Conservation (phyloP, 352 stramenopile genomes). For the Globisporangium okanoganense region DNA sequence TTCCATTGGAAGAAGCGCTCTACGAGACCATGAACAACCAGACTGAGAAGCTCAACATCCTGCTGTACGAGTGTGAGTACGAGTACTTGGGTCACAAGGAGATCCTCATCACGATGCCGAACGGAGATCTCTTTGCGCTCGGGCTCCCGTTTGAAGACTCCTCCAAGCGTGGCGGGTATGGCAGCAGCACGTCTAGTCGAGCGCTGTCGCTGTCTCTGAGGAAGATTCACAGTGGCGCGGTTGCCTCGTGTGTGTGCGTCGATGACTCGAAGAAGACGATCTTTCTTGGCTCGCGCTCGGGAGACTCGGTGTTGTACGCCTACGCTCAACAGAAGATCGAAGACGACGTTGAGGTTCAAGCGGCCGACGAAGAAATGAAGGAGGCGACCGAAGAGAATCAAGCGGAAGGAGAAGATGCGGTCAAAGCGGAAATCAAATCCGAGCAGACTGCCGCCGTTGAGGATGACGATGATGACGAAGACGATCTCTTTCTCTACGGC, state of each 20-base stretch:
- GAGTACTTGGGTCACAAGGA: constrained; percentile 72
- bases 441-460: not conserved
- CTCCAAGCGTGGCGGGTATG: constrained; percentile 29
- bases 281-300: constrained; percentile 78
- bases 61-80: constrained; percentile 68
- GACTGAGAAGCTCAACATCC: constrained; percentile 42
- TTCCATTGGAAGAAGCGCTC: constrained; percentile 55
- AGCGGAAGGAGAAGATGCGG: not conserved
- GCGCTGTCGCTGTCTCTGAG: constrained; percentile 43
- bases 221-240: constrained; percentile 42
- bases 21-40: constrained; percentile 57
- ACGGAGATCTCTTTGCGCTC: constrained; percentile 61
- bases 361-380: constrained; percentile 15
- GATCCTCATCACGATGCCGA: constrained; percentile 53
- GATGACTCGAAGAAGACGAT: constrained; percentile 61
- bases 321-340: constrained; percentile 37
- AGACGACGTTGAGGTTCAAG: not conserved
- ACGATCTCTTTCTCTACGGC: constrained; percentile 76
- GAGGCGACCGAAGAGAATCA: constrained; percentile 12
- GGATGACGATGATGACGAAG: constrained; percentile 57
- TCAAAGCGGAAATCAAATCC: constrained; percentile 15
- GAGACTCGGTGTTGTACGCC: constrained; percentile 71
- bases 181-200: constrained; percentile 14
- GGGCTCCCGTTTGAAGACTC: constrained; percentile 59
- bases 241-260: constrained; percentile 56